A percentile compares a stretch with the other conserved stretches of the same genome.
phyloP scores from a whole-genome alignment of 2,329 filamentous ascomycete species.

The Phaeosphaeria sp. region DNA sequence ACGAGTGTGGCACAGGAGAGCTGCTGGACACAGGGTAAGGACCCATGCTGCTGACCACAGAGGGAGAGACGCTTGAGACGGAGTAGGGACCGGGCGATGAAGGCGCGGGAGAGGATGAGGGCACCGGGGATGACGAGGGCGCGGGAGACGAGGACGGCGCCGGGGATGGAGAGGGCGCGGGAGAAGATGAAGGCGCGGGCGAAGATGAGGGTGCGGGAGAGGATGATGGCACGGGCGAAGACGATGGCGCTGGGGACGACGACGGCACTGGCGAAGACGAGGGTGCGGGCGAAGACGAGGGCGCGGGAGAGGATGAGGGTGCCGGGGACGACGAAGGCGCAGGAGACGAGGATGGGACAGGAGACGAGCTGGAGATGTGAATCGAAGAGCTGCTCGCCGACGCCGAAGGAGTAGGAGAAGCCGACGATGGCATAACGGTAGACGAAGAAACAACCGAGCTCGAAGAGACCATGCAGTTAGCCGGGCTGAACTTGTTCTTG shows the following conservation, averaged over 20 bases:
- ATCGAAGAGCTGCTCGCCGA: neutral
- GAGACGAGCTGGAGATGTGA: neutral
- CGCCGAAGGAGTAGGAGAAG: conserved; percentile 2
- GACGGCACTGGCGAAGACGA: too few relatives aligned
- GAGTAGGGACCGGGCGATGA: neutral
- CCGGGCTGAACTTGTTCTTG: conserved; percentile 21
- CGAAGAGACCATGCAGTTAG: conserved; percentile 5
- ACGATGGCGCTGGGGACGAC: neutral
- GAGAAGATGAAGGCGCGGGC: neutral
- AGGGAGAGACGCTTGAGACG: neutral
- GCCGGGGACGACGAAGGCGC: too few relatives aligned
- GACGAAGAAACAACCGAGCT: conserved; percentile 5
- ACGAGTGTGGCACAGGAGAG: neutral
- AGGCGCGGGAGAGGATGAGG: neutral
- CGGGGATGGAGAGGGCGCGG: neutral
- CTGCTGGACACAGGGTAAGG: neutral
- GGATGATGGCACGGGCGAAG: too few relatives aligned
- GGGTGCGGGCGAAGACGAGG: too few relatives aligned
- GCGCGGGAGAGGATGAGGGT: too few relatives aligned
- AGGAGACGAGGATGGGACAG: neutral
- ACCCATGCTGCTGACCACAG: neutral
- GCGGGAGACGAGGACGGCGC: neutral
- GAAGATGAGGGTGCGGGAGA: too few relatives aligned
- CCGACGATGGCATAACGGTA: neutral
- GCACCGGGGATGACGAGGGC: neutral